Evolutionary conservation across 2,329 filamentous ascomycete genomes (phyloP).

Genomic region (Zalaria obscura): DNA sequence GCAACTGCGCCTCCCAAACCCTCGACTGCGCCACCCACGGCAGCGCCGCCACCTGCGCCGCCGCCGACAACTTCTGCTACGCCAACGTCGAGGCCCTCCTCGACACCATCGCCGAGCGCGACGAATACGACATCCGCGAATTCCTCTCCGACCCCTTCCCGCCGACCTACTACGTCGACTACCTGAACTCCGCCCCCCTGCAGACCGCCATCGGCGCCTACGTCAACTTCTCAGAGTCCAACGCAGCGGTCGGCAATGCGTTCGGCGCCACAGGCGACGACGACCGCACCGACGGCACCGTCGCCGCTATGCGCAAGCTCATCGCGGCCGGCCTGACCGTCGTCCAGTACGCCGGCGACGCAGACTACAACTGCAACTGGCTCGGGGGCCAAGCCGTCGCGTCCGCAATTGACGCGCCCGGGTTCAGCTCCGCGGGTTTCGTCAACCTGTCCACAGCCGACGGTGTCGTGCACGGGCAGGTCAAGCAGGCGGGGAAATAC

Average conservation of each 20-base stretch:
- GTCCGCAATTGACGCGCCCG: slow-evolving; percentile 23
- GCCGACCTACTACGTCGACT: slow-evolving; percentile 38
- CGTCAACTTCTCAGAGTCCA: slow-evolving; percentile 40
- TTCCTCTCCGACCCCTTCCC: slow-evolving; percentile 43
- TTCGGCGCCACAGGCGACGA: slow-evolving; percentile 38
- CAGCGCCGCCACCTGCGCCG: slow-evolving; percentile 35
- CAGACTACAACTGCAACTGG: slow-evolving; percentile 26
- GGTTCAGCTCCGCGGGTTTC: slow-evolving; percentile 32
- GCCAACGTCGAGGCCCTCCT: slow-evolving; percentile 38
- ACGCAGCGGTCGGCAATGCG: slow-evolving; percentile 27
- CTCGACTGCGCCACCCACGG: slow-evolving; percentile 39
- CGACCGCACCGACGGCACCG: slow-evolving; percentile 27
- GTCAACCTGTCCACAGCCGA: slow-evolving; percentile 30
- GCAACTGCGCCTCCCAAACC: slow-evolving; percentile 47
- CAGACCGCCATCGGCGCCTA: slow-evolving; percentile 45
- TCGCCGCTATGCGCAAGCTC: slow-evolving; percentile 26
- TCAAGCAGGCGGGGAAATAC: slow-evolving; percentile 36
- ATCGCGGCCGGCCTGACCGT: slow-evolving; percentile 28
- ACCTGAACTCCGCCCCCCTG: slow-evolving; percentile 41
- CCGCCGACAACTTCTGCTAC: slow-evolving; percentile 43
- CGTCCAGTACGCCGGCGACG: slow-evolving; percentile 32
- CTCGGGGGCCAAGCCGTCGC: slow-evolving; percentile 29
- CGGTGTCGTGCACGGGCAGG: slow-evolving; percentile 36
- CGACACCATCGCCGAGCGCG: slow-evolving; percentile 36
- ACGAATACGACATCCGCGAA: slow-evolving; percentile 48